Evolutionary conservation across 257 asterid genomes (phyloP).

Genomic region (Fraxinus quadrangulata): DNA sequence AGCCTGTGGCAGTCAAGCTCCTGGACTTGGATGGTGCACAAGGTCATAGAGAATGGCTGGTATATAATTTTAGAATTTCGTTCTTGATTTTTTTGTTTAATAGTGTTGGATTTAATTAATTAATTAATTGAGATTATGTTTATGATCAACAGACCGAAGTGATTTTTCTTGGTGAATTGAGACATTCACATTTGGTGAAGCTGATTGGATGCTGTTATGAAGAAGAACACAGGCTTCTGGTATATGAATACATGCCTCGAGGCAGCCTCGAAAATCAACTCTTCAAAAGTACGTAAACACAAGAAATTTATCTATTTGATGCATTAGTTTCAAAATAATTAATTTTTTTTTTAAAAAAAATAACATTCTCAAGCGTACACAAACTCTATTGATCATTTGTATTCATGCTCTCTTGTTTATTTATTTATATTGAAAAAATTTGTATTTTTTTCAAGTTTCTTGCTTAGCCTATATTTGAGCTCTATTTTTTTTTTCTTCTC

Average conservation of each 20-base stretch:
- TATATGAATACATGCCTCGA: constrained; percentile 90
- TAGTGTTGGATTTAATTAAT: not conserved
- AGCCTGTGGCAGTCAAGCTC: constrained; percentile 93
- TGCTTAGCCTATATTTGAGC: too few relatives aligned
- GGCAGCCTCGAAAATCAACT: constrained; percentile 96
- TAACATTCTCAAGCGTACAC: too few relatives aligned
- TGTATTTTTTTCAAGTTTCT: not conserved
- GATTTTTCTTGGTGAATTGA: constrained; percentile 78
- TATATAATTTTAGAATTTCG: constrained; percentile 7
- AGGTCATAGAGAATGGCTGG: constrained; percentile 98
- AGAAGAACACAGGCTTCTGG: constrained; percentile 89
- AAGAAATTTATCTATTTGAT: not conserved
- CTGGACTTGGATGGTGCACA: constrained; percentile 88
- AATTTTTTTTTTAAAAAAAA: not conserved
- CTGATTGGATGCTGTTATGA: constrained; percentile 96
- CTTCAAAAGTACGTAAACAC: constrained; percentile 63
- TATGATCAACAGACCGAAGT: constrained; percentile 68
- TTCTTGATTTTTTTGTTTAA: not conserved
- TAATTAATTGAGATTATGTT: not conserved
- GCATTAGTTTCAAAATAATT: not conserved
- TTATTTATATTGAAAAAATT: too few relatives aligned
- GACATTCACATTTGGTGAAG: constrained; percentile 84
- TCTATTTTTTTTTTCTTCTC: too few relatives aligned
- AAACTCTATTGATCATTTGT: too few relatives aligned
- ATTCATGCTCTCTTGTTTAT: too few relatives aligned